Base-by-base conservation (phyloP, 1,284 basidiomycete genomes). In the Moesziomyces sp. region DNA sequence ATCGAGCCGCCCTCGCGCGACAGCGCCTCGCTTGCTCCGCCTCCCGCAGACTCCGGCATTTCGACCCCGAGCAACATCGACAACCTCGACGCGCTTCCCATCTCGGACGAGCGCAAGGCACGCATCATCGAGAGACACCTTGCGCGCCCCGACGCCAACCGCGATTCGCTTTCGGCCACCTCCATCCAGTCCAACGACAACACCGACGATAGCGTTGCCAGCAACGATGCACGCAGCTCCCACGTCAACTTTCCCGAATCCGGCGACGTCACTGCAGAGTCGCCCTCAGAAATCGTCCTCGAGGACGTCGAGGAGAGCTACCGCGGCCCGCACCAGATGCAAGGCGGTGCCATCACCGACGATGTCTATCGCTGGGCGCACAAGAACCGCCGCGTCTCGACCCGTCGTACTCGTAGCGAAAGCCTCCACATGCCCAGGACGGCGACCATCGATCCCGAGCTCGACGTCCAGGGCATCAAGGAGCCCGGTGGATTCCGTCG, bases 301-400 rank as follows among this genome's bases (percentile, higher is more conserved):
- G 64, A 73, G 7, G 53, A 68, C 24, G 64, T 60, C 7, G 64
- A 68, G 11, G 66, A 77, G n/a, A 78, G 71, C 56, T 83, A 82
- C 61, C 53, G 65, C 11, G 81, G 68, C 14, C 81, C 82, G 5
- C 79, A 82, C 46, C 58, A 73, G 58, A 81, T 77, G 76, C 80
- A 77, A 24, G 82, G 82, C 44, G 82, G 82, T 38, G 81, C 81
- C 24, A 80, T 83, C 51, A 82, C 80, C 38, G 81, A 83, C 42
- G 82, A 83, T 28, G 68, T 83, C 26, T 83, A 83, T 43, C 72
- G 80, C 21, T 83, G 82, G 82, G 82, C 82, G 1, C 82, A 83
- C 65, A 74, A 83, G 50, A 83, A 83, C 46, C 64, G 76, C 7
- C 52, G 79, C 0, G 62, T 67, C 6, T 70, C 64, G 1, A 50